Conservation (phyloP, 2,329 filamentous ascomycete genomes). For the Pseudogymnoascus sp. region DNA sequence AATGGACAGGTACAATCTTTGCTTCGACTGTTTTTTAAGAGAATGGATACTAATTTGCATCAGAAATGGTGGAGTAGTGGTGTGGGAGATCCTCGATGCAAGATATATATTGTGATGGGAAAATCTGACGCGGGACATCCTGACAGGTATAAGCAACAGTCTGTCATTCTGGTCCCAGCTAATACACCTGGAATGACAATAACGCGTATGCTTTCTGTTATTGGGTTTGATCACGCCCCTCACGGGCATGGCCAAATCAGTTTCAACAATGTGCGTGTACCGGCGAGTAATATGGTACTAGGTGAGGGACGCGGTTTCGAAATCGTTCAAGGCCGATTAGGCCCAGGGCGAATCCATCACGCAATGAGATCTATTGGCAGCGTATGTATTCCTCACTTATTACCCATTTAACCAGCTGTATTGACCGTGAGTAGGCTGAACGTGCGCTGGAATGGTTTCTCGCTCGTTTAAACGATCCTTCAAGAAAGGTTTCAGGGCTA, state of each 20-base stretch:
- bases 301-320: constrained; percentile 89
- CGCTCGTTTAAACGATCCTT: constrained; percentile 88
- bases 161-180: constrained; percentile 79
- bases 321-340: constrained; percentile 90
- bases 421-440: no score
- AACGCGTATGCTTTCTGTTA: constrained; percentile 57
- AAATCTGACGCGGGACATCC: constrained; percentile 68
- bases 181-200: constrained; percentile 75
- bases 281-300: constrained; percentile 69
- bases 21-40: no score
- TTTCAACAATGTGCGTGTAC: constrained; percentile 81
- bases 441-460: constrained; percentile 91
- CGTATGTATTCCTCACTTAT: no score
- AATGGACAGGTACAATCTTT: constrained; percentile 82
- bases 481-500: no score
- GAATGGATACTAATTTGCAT: constrained; percentile 15
- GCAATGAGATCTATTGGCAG: constrained; percentile 88
- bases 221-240: constrained; percentile 14
- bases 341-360: constrained; percentile 90
- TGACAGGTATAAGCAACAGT: constrained; percentile 81
- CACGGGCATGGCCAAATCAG: constrained; percentile 58
- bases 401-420: no score
- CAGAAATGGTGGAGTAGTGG: constrained; percentile 98
- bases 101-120: constrained; percentile 89
- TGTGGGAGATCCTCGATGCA: constrained; percentile 86